Evolutionary conservation across 768 basidiomycete species (phyloP), one percentile per base, ranked within the genome.

Genomic region (Coprinellus micaceus): DNA sequence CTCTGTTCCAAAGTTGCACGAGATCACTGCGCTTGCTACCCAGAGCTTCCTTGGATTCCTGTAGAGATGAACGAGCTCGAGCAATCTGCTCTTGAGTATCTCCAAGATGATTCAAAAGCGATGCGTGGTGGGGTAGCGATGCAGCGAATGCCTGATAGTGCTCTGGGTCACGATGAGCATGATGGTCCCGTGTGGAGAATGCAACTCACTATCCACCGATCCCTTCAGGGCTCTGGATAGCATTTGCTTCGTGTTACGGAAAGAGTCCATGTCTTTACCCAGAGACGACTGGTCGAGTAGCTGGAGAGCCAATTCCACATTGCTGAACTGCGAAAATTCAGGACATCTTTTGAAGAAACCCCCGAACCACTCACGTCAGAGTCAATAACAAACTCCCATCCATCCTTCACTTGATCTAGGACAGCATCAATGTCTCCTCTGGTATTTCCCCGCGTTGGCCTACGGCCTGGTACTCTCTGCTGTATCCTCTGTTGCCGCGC

Each of bases 101-200:
- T 13, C 76, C 75, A 3, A 99, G 79, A 55, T 91, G 87, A 45
- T 72, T 81, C 39, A 94, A 64, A 12, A 98, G 77, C 2, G 85
- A 81, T 2, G 91, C 82, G 68, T 98, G 97, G 61, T 93, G 92
- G 0, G 95, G 93, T 22, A 98, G 76, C 0, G 94, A 88, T n/a
- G 93, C 86, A 41, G 93, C 94, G 69, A 98, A 98, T 2, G 94
- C 86, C 71, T 96, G 88, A 67, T 95, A 97, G 65, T 98, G 88
- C 63, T 88, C 90, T 91, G 70, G 17, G 45, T 44, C 28, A 39
- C 29, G 51, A 44, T 55, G n/a, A 60, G 59, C 54, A 57, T 12
- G 41, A 44, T 51, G 45, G 25, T 11, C n/a, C n/a, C n/a, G n/a
- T n/a, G n/a, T n/a, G n/a, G n/a, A n/a, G n/a, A n/a, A n/a, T n/a